These are phyloP conservation scores for Claviceps pusilla DNA, from an alignment of 2,329 filamentous ascomycete genomes.

Conservation along the genomic window DNA sequence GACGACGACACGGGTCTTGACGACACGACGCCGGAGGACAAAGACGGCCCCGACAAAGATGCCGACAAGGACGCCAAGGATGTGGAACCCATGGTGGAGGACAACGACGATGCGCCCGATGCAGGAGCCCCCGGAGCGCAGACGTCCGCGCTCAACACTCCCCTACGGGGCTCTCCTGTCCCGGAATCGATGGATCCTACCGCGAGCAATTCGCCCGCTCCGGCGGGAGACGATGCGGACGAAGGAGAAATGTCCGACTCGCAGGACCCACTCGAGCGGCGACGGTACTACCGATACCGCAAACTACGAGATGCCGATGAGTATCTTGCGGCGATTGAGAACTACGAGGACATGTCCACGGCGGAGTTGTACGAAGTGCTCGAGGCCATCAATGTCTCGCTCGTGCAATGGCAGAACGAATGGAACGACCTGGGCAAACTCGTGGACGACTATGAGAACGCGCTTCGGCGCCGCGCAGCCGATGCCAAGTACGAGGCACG, in stretches of 20 bases:
- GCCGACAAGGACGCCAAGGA: conserved; percentile 11
- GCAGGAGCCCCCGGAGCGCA: conserved; percentile 17
- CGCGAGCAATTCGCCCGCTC: conserved; percentile 23
- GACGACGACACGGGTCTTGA: conserved; percentile 19
- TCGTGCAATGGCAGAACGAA: conserved; percentile 40
- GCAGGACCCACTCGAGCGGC: conserved; percentile 16
- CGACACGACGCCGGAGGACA: conserved; percentile 18
- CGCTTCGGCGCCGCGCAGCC: conserved; percentile 33
- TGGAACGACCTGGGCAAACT: conserved; percentile 34
- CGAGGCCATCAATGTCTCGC: conserved; percentile 27
- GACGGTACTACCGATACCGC: conserved; percentile 28
- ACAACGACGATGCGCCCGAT: conserved; percentile 19
- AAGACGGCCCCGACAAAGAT: conserved; percentile 13
- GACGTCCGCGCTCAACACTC: conserved; percentile 24
- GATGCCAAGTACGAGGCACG: conserved; percentile 33
- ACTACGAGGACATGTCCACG: conserved; percentile 33
- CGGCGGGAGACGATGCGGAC: conserved; percentile 21
- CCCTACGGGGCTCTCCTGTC: conserved; percentile 23
- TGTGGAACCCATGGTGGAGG: conserved; percentile 19
- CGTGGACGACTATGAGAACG: conserved; percentile 44
- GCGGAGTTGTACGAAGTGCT: conserved; percentile 30
- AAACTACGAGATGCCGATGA: conserved; percentile 36
- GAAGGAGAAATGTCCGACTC: conserved; percentile 22
- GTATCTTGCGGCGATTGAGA: conserved; percentile 32
- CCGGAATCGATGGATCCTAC: conserved; percentile 24